Conservation (phyloP, 2,329 filamentous ascomycete species). For the Cytospora piceicola region DNA sequence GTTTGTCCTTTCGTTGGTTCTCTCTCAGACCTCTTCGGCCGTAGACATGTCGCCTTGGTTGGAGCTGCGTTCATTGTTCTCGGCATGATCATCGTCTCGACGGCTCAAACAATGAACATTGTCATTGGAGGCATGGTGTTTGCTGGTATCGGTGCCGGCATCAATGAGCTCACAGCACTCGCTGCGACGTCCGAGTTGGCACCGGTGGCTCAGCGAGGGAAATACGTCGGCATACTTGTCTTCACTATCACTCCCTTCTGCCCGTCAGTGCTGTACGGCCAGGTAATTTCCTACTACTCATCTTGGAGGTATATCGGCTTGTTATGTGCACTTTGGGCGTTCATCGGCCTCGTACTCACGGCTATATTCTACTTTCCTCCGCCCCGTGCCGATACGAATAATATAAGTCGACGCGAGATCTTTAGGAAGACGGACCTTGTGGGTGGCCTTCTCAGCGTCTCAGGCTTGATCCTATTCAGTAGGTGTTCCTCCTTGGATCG, state of each 20-base stretch:
- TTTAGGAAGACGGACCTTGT: slow-evolving; percentile 53
- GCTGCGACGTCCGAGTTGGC: slow-evolving; percentile 71
- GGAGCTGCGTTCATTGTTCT: slow-evolving; percentile 59
- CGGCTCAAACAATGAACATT: slow-evolving; percentile 60
- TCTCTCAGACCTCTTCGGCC: slow-evolving; percentile 65
- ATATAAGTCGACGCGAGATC: slow-evolving; percentile 45
- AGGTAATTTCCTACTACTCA: slow-evolving; percentile 52
- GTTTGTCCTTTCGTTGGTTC: slow-evolving; percentile 68
- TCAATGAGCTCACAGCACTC: slow-evolving; percentile 70
- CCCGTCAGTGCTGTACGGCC: slow-evolving; percentile 64
- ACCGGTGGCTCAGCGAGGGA: slow-evolving; percentile 65
- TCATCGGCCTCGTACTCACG: slow-evolving; percentile 55
- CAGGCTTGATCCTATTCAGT: slow-evolving; percentile 52
- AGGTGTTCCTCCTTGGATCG: not conserved
- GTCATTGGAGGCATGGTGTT: slow-evolving; percentile 64
- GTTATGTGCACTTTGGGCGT: slow-evolving; percentile 55
- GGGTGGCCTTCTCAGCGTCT: slow-evolving; percentile 54
- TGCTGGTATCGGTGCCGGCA: slow-evolving; percentile 66
- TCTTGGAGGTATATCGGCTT: slow-evolving; percentile 60
- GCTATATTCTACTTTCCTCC: slow-evolving; percentile 59
- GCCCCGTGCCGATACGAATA: slow-evolving; percentile 46
- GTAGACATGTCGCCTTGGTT: slow-evolving; percentile 60
- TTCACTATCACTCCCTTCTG: slow-evolving; percentile 66
- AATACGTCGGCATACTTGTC: slow-evolving; percentile 63
- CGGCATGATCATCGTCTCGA: slow-evolving; percentile 63